phyloP scores from a whole-genome alignment of 2,329 filamentous ascomycete genomes.

The Microdochium trichocladiopsis region DNA sequence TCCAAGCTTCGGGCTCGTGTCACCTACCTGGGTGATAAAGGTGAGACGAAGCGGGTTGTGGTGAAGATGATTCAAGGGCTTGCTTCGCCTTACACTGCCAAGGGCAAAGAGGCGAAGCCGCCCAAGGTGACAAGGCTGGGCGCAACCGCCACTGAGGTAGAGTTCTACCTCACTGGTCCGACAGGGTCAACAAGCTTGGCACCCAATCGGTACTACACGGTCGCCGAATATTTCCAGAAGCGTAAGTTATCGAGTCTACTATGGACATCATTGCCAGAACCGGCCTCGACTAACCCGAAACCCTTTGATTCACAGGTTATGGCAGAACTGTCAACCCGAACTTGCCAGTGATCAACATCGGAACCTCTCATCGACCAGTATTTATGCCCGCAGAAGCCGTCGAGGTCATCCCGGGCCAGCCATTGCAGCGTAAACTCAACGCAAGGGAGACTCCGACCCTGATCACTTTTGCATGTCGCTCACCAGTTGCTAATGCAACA shows the following conservation, averaged over 20 bases:
- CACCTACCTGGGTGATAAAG: constrained; percentile 8
- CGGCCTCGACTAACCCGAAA: too few species aligned
- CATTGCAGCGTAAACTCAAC: constrained; percentile 50
- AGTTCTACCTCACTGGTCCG: constrained; percentile 21
- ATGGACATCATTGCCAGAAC: too few species aligned
- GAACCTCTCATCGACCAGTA: constrained; percentile 44
- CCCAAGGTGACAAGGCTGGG: constrained; percentile 10
- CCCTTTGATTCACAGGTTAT: constrained; percentile 14
- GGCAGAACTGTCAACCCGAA: constrained; percentile 19
- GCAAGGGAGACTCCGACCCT: constrained; percentile 58
- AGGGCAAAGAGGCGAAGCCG: constrained; percentile 19
- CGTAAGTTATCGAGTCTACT: constrained; percentile 33
- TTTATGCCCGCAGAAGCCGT: constrained; percentile 65
- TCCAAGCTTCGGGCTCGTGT: constrained; percentile 9
- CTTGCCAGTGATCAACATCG: constrained; percentile 61
- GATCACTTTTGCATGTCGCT: constrained; percentile 65
- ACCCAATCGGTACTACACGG: constrained; percentile 16
- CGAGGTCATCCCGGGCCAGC: constrained; percentile 56
- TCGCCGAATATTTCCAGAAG: too few species aligned
- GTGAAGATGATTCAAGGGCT: constrained; percentile 14
- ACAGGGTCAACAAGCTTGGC: constrained; percentile 14
- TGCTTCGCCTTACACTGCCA: constrained; percentile 20
- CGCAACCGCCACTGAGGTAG: constrained; percentile 15
- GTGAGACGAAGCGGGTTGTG: constrained; percentile 4
- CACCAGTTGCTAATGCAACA: constrained; percentile 57